A percentile compares a stretch with the other conserved stretches of the same genome.
These are phyloP conservation scores for Nothophoma quercina DNA, from an alignment of 2,329 filamentous ascomycete species.

Conservation along the genomic window DNA sequence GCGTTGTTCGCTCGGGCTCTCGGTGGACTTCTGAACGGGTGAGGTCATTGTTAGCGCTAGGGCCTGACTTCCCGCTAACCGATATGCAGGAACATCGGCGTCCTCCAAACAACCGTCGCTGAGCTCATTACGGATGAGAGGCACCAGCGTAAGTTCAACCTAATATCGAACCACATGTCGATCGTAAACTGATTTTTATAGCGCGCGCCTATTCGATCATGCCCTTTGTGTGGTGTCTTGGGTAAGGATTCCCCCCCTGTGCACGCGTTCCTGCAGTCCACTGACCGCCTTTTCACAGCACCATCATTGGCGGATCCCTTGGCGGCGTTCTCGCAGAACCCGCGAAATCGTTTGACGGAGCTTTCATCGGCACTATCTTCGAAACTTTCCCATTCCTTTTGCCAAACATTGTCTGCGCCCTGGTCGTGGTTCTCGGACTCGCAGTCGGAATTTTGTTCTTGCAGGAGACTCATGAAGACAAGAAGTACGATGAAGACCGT, in stretches of 20 bases:
- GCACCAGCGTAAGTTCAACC: constrained; percentile 75
- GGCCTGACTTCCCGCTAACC: constrained; percentile 39
- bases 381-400: constrained; percentile 88
- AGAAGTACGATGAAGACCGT: constrained; percentile 76
- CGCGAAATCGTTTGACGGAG: constrained; percentile 77
- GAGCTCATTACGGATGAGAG: constrained; percentile 93
- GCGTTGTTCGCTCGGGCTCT: constrained; percentile 88
- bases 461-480: constrained; percentile 90
- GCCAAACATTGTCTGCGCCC: constrained; percentile 88
- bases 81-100: constrained; percentile 80
- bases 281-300: constrained; percentile 61
- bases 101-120: constrained; percentile 92
- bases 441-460: constrained; percentile 83
- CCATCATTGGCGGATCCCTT: constrained; percentile 89
- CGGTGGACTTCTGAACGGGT: constrained; percentile 92
- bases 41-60: constrained; percentile 52
- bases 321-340: constrained; percentile 90
- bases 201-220: constrained; percentile 95
- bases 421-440: constrained; percentile 78
- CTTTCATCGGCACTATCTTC: constrained; percentile 82
- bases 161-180: constrained; percentile 10
- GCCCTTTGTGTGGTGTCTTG: constrained; percentile 97
- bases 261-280: constrained; percentile 17
- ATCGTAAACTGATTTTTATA: constrained; percentile 50
- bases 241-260: constrained; percentile 59